Conservation (phyloP, 257 asterid genomes). For the Solanum dulcamara region DNA sequence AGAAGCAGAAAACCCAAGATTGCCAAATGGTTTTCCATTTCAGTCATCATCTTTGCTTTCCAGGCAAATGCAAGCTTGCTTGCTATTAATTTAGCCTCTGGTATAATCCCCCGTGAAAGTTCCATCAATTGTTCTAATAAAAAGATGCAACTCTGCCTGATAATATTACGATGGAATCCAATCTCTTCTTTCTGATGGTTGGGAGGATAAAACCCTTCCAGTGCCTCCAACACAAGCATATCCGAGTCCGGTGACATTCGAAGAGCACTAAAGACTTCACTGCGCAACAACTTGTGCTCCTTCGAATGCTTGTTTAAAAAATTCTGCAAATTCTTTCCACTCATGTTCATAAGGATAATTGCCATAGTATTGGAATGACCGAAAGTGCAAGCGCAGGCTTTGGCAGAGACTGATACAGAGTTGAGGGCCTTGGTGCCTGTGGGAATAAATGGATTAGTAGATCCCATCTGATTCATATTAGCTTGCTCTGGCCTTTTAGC, state of each 20-base stretch:
- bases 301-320: background rate
- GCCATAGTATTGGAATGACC: conserved; percentile 5
- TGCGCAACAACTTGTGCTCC: background rate
- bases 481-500: background rate
- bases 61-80: conserved; percentile 26
- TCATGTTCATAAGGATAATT: conserved; percentile 9
- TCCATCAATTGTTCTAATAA: conserved; percentile 27
- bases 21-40: conserved; percentile 14
- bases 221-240: conserved; percentile 29
- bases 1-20: conserved; percentile 36
- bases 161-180: conserved; percentile 7
- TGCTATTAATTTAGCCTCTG: conserved; percentile 24
- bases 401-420: background rate
- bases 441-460: background rate
- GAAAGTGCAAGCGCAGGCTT: background rate
- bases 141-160: conserved; percentile 8
- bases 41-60: conserved; percentile 16
- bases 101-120: conserved; percentile 23
- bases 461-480: background rate
- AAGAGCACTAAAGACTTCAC: conserved; percentile 22
- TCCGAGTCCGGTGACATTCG: conserved; percentile 33
- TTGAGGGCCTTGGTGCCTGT: background rate
- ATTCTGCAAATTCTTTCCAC: conserved; percentile 10
- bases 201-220: conserved; percentile 15
- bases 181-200: conserved; percentile 9